A percentile compares a stretch with the other conserved stretches of the same genome.
These are phyloP conservation scores for Lachnellula suecica DNA, from an alignment of 2,329 filamentous ascomycete genomes.

Conservation along the genomic window DNA sequence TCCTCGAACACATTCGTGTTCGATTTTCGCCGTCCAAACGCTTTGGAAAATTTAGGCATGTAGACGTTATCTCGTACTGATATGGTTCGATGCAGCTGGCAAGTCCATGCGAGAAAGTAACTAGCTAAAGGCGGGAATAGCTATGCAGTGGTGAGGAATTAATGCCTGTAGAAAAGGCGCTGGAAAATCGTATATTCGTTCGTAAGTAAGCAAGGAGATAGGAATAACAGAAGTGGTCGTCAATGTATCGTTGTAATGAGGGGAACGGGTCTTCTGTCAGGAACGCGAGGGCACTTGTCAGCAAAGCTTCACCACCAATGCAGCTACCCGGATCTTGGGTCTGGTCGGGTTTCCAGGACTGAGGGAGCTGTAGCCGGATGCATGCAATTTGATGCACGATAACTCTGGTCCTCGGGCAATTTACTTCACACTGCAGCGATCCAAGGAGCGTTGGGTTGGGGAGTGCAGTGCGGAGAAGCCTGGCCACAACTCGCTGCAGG, in stretches of 20 bases:
- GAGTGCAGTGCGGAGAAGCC: not conserved
- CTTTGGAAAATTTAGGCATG: constrained; percentile 36
- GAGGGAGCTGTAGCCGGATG: constrained; percentile 15
- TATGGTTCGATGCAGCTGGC: constrained; percentile 5
- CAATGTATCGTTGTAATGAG: constrained; percentile 20
- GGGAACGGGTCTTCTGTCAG: constrained; percentile 25
- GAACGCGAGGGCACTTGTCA: constrained; percentile 22
- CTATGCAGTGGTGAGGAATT: not conserved
- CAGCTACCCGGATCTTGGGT: constrained; percentile 24
- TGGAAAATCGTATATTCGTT: constrained; percentile 7
- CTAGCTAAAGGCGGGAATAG: constrained; percentile 4
- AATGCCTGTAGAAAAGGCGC: not conserved
- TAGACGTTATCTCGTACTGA: constrained; percentile 22
- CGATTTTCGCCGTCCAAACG: constrained; percentile 35
- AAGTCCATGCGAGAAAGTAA: constrained; percentile 6
- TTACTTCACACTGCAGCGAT: constrained; percentile 7
- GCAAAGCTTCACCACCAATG: constrained; percentile 23
- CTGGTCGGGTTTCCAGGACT: constrained; percentile 13
- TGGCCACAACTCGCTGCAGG: not conserved
- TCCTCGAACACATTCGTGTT: constrained; percentile 31
- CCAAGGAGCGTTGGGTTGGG: constrained; percentile 1
- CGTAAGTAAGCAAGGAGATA: constrained; percentile 10
- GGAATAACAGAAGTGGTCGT: constrained; percentile 10
- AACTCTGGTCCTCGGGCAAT: constrained; percentile 20
- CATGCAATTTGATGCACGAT: constrained; percentile 21